Base-by-base conservation (phyloP, 768 basidiomycete genomes). In the Mycena rebaudengoi region DNA sequence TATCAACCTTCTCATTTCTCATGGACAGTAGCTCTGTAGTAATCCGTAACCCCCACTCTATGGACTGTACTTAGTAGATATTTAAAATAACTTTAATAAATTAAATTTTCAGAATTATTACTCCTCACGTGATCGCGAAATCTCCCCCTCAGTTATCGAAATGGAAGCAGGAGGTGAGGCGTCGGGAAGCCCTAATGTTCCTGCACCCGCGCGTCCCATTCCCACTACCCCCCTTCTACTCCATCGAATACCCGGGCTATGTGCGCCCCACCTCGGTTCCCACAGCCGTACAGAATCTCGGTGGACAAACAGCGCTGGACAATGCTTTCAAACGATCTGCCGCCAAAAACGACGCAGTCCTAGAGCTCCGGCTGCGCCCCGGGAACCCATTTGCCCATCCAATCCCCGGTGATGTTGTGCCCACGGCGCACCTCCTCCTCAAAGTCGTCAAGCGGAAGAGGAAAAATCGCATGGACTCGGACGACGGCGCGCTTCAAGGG, bases 241-340 rank as follows among this genome's bases (percentile, higher is more conserved):
- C 94, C 5, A 81, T 97, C 64, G 96, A 98, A 75, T 97, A 95
- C 78, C 95, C 95, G 7, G 95, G 95, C 64, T 94, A 94, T 67
- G 89, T 98, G 55, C 77, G 82, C 14, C 76, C 82, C 4, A 73
- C 82, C 1, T 91, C 94, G 32, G 83, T 89, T 5, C 81, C 87
- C 0, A 67, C 81, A 18, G 93, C 90, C 2, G 75, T 95, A 43
- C 78, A 83, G 46, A 87, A 83, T 60, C 82, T 93, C 12, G 94
- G 92, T 3, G 90, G 92, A 5, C 90, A 91, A 67, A 71, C 83
- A 26, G 84, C 83, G 62, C 80, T 98, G 4, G 90, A 96, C 58
- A 83, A 79, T 49, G 93, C 90, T 14, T 96, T 99, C 80, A 88
- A 85, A 67, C 86, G 91, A 30, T 84, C 82, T 48, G 82, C 86